These are phyloP conservation scores for Solanum sitiens DNA, from an alignment of 257 asterid species.

Conservation along the genomic window DNA sequence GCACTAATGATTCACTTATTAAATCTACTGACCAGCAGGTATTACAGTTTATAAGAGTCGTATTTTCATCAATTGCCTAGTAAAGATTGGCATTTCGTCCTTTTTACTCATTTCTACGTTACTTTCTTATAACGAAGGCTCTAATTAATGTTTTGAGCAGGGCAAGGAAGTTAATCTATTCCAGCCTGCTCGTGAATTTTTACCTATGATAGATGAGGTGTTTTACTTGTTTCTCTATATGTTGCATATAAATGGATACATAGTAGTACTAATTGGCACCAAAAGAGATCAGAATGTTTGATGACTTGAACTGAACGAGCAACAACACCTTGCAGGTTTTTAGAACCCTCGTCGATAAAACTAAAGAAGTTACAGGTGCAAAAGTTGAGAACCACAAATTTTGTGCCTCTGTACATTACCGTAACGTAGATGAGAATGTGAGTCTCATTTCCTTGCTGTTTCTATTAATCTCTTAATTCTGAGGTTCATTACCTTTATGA, in stretches of 20 bases:
- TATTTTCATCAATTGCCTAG: not conserved
- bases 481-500: not conserved
- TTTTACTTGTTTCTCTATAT: not conserved
- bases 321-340: slow-evolving; percentile 36
- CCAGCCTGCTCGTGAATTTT: slow-evolving; percentile 63
- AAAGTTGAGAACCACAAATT: slow-evolving; percentile 91
- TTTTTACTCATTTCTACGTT: not conserved
- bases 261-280: not conserved
- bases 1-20: not conserved
- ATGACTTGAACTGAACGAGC: not conserved
- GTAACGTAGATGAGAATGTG: slow-evolving; percentile 71
- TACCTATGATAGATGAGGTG: slow-evolving; percentile 66
- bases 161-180: slow-evolving; percentile 57
- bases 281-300: not conserved
- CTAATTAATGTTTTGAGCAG: slow-evolving; percentile 11
- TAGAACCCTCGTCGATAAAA: slow-evolving; percentile 46
- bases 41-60: not conserved
- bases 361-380: slow-evolving; percentile 60
- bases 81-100: not conserved
- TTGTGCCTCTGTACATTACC: slow-evolving; percentile 86
- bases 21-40: slow-evolving; percentile 10
- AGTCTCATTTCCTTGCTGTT: not conserved
- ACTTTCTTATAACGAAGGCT: not conserved
- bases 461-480: not conserved
- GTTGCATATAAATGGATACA: not conserved